Conservation (phyloP, 768 basidiomycete genomes). For the Mycena vitilis region DNA sequence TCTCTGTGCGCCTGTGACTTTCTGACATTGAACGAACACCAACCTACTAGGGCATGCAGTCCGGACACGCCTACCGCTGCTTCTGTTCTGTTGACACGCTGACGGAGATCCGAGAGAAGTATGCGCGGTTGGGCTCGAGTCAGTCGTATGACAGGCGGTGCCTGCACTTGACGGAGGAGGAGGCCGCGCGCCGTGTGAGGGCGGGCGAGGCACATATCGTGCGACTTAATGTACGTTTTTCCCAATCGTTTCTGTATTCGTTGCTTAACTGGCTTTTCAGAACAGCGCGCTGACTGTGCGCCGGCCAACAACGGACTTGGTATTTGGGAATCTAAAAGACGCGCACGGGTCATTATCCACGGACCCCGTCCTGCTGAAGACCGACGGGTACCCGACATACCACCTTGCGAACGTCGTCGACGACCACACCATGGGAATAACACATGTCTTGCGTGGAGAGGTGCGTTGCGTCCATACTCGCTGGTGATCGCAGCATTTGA, state of each 20-base stretch:
- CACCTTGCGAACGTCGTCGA: conserved; percentile 97
- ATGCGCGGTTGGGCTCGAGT: conserved; percentile 80
- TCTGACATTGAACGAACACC: conserved; percentile 3
- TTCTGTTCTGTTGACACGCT: conserved; percentile 88
- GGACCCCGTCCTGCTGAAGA: conserved; percentile 93
- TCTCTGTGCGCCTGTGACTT: conserved; percentile 66
- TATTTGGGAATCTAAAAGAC: conserved; percentile 81
- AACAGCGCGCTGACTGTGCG: conserved; percentile 67
- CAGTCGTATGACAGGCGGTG: conserved; percentile 91
- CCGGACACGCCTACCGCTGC: conserved; percentile 92
- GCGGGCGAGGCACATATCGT: conserved; percentile 85
- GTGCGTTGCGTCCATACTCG: conserved; percentile 50
- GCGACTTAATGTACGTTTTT: conserved; percentile 81
- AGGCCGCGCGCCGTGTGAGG: conserved; percentile 76
- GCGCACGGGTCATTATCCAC: conserved; percentile 84
- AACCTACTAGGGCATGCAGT: conserved; percentile 53
- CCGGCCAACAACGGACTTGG: conserved; percentile 68
- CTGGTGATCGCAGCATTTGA: not conserved
- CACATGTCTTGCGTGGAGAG: conserved; percentile 95
- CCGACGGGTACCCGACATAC: conserved; percentile 94
- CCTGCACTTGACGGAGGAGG: conserved; percentile 87
- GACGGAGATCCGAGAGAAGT: conserved; percentile 70
- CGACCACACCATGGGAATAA: conserved; percentile 95
- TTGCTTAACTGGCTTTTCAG: conserved; percentile 47
- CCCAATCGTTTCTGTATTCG: not conserved